Conservation (phyloP, 306 rosid species). For the Malus sieversii region DNA sequence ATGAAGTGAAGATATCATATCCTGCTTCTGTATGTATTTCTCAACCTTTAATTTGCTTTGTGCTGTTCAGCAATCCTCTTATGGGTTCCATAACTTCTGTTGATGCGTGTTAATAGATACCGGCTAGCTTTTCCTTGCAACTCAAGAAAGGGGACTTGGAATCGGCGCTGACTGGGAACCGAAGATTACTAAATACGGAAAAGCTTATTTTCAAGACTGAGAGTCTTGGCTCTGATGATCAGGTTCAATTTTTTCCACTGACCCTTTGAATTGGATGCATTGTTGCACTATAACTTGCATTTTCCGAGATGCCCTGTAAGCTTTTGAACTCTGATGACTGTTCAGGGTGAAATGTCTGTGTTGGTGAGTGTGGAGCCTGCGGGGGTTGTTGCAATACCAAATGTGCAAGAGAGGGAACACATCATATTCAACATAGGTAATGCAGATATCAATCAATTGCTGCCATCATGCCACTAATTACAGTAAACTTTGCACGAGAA, state of each 20-base stretch:
- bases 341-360: slow-evolving; percentile 39
- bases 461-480: neutral
- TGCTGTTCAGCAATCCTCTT: slow-evolving; percentile 7
- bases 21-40: slow-evolving; percentile 88
- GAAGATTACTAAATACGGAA: slow-evolving; percentile 84
- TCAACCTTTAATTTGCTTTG: slow-evolving; percentile 22
- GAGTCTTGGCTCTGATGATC: slow-evolving; percentile 12
- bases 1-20: slow-evolving; percentile 96
- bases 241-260: slow-evolving; percentile 28
- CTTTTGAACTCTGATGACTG: slow-evolving; percentile 3
- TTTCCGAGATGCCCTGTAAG: neutral
- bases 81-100: slow-evolving; percentile 19
- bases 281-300: neutral
- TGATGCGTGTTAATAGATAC: slow-evolving; percentile 45
- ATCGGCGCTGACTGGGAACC: slow-evolving; percentile 25
- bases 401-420: slow-evolving; percentile 50
- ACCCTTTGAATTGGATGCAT: neutral
- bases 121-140: slow-evolving; percentile 60
- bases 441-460: neutral
- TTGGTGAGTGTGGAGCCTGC: slow-evolving; percentile 70
- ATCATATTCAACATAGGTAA: slow-evolving; percentile 80
- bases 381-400: slow-evolving; percentile 67
- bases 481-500: neutral
- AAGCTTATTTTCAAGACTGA: slow-evolving; percentile 65
- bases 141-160: slow-evolving; percentile 46